Evolutionary conservation across 805 yeast genomes (phyloP).

Genomic region (Candida pseudofarinosa): DNA sequence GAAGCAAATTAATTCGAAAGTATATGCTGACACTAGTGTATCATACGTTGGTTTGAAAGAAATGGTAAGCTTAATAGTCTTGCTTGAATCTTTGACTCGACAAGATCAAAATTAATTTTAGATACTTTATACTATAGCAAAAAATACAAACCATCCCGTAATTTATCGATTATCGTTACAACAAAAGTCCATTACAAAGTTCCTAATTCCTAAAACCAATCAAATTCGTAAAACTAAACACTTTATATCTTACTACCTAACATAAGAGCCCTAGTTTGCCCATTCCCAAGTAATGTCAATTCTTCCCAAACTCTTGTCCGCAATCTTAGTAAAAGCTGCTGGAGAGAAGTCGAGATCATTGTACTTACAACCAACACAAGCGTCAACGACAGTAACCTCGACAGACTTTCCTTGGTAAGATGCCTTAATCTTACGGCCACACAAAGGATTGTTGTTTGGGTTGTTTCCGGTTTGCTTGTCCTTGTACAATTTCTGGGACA

Average conservation of each 20-base stretch:
- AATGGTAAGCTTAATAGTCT: constrained; percentile 52
- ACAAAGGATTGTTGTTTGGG: constrained; percentile 45
- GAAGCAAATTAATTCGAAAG: constrained; percentile 8
- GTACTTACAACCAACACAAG: constrained; percentile 51
- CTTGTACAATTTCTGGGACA: constrained; percentile 41
- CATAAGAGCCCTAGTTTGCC: constrained; percentile 6
- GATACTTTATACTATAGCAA: too few relatives aligned
- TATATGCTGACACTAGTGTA: constrained; percentile 21
- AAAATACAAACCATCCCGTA: background rate
- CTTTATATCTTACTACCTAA: background rate
- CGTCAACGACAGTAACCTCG: constrained; percentile 53
- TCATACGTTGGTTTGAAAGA: constrained; percentile 41
- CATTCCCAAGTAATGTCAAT: constrained; percentile 52
- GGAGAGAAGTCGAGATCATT: constrained; percentile 60
- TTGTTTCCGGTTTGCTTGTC: constrained; percentile 24
- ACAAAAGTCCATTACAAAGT: background rate
- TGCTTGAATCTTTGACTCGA: constrained; percentile 42
- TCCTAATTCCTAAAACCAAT: too few relatives aligned
- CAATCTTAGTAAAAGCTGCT: constrained; percentile 50
- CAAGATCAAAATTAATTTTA: background rate
- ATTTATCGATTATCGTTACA: background rate
- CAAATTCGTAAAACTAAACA: background rate
- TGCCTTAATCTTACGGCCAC: constrained; percentile 51
- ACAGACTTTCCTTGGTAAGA: constrained; percentile 47
- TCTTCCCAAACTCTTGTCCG: constrained; percentile 50